These are phyloP conservation scores for Tetrapisispora namnaoensis DNA, from an alignment of 805 yeast genomes.

Conservation along the genomic window DNA sequence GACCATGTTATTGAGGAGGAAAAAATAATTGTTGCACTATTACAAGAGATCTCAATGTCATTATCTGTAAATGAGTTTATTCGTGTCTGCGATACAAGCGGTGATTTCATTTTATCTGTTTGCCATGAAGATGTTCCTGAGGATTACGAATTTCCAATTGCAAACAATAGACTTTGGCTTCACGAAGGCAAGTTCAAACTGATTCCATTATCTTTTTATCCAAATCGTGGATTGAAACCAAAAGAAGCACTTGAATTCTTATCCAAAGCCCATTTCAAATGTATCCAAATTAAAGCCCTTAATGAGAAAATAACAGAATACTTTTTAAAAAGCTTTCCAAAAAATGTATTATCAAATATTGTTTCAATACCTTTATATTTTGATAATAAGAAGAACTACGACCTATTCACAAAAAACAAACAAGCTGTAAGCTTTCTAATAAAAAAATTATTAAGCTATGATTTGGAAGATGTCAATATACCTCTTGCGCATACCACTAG, in stretches of 20 bases:
- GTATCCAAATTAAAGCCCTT: constrained; percentile 20
- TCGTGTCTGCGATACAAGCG: constrained; percentile 42
- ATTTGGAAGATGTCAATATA: constrained; percentile 1
- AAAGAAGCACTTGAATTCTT: constrained; percentile 35
- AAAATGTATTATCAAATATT: constrained; percentile 21
- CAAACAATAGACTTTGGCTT: constrained; percentile 44
- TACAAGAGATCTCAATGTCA: constrained; percentile 30
- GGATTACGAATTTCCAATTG: constrained; percentile 34
- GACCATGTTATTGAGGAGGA: constrained; percentile 39
- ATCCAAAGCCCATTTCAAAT: constrained; percentile 30
- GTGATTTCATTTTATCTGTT: constrained; percentile 47
- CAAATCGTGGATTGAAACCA: constrained; percentile 29
- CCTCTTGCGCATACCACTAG: not conserved
- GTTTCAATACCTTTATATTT: constrained; percentile 8
- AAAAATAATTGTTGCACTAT: constrained; percentile 33
- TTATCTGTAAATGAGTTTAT: constrained; percentile 32
- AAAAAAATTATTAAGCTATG: constrained; percentile 6
- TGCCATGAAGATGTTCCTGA: constrained; percentile 38
- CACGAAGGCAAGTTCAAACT: constrained; percentile 32
- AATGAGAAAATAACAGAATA: constrained; percentile 12
- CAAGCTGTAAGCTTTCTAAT: constrained; percentile 14
- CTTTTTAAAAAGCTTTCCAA: constrained; percentile 23
- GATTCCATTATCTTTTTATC: constrained; percentile 33
- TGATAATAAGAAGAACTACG: constrained; percentile 11
- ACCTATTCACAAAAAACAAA: constrained; percentile 10